phyloP scores from a whole-genome alignment of 768 basidiomycete genomes.

The Gymnopilus dilepis region DNA sequence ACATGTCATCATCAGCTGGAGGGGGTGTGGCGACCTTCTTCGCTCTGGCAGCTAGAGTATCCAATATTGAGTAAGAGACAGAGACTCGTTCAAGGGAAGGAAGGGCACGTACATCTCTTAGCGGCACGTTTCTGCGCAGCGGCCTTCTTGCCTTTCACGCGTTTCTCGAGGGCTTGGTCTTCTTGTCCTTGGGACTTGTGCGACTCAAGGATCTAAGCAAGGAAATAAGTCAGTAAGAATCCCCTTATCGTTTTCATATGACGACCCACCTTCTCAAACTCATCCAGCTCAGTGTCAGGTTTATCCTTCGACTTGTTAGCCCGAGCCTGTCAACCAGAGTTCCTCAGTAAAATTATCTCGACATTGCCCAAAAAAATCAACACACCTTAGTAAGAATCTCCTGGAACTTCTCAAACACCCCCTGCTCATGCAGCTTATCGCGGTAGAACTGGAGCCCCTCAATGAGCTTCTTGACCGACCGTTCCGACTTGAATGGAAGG shows the following conservation, averaged over 20 bases:
- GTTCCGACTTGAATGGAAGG: constrained; percentile 95
- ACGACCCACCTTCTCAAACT: constrained; percentile 80
- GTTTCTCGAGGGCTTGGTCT: constrained; percentile 88
- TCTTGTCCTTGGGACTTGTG: constrained; percentile 86
- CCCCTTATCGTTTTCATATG: too few relatives aligned
- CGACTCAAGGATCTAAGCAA: constrained; percentile 78
- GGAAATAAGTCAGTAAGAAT: too few relatives aligned
- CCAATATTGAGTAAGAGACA: neutral
- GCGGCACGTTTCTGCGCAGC: constrained; percentile 76
- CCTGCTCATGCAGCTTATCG: constrained; percentile 91
- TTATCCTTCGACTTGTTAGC: constrained; percentile 91
- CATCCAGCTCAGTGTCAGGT: constrained; percentile 90
- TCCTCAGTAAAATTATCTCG: neutral
- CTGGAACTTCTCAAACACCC: constrained; percentile 79
- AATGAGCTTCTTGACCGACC: constrained; percentile 94
- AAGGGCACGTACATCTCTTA: constrained; percentile 39
- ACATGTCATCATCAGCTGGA: constrained; percentile 31
- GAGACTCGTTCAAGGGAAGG: neutral
- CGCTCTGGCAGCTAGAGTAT: constrained; percentile 22
- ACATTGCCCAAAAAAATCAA: neutral
- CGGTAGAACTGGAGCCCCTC: constrained; percentile 93
- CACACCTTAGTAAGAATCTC: constrained; percentile 91
- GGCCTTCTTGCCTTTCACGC: constrained; percentile 83
- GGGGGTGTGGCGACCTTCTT: constrained; percentile 27
- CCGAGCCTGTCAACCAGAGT: constrained; percentile 62